Evolutionary conservation across 257 asterid genomes (phyloP), one percentile per base, ranked within the genome.

Genomic region (Agastache rugosa): DNA sequence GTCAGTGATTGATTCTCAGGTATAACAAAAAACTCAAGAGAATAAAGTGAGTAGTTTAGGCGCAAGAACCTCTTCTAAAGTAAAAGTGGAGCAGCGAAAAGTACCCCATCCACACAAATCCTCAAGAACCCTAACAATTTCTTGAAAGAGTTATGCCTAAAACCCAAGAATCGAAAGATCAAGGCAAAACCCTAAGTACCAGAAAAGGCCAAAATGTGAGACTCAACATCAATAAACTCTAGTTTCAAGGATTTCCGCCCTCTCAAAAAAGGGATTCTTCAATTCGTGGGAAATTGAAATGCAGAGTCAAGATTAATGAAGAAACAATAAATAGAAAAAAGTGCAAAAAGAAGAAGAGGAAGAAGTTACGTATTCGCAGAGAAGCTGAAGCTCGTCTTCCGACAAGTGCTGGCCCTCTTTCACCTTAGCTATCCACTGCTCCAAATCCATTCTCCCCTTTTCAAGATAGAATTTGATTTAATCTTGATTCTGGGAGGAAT

Each of bases 391-490:
- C 85, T 95, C 96, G 67, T 92, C 98, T 83, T 95, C 99, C 3
- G 99, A 83, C 89, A 95, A 88, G 92, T 95, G 99, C 75, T 92
- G 96, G 47, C 98, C 98, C 42, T 95, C 99, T 74, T 95, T 95
- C 77, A 92, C 99, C 86, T 86, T 90, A n/a, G 84, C 50, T 69
- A 95, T 87, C 98, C 99, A 95, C 91, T 82, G 89, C 86, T 95
- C 99, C 91, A 95, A 86, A 90, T 92, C 98, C 99, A 95, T 95
- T 59, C 45, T 39, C 84, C 77, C 74, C 48, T 67, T 58, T 65
- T 29, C 27, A 39, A 47, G 70, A 27, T 34, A 42, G 31, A 44
- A 39, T 62, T 59, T 3, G 59, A 16, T 61, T 37, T 62, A 62
- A 66, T 64, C 73, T 67, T 47, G 71, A 72, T 45, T 59, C 62